Evolutionary conservation across 495 filamentous ascomycete genomes (phyloP).

Genomic region (Daldinia concentrica): DNA sequence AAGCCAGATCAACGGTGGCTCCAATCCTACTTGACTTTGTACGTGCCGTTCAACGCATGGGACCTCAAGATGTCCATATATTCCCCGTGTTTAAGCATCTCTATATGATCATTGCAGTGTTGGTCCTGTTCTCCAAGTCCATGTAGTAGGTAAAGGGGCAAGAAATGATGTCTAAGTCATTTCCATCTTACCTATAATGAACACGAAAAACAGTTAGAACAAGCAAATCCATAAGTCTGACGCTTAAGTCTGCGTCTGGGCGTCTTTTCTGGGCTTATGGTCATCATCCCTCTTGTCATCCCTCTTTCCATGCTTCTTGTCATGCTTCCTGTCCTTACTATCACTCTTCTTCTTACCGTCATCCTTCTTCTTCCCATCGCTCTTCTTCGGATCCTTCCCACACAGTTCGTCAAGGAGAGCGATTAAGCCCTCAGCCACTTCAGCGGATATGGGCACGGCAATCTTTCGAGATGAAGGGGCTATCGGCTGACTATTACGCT

Average conservation of each 20-base stretch:
- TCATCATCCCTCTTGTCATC: not conserved
- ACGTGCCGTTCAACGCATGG: not conserved
- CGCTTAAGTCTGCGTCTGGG: not conserved
- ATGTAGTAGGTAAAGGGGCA: not conserved
- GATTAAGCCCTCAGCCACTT: not conserved
- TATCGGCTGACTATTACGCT: not conserved
- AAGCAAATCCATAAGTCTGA: not conserved
- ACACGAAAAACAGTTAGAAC: not conserved
- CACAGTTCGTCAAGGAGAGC: no score
- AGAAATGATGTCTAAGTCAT: not conserved
- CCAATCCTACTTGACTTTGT: conserved; percentile 9
- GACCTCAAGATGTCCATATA: not conserved
- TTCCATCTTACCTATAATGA: not conserved
- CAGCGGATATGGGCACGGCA: not conserved
- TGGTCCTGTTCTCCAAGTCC: not conserved
- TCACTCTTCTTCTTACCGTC: not conserved
- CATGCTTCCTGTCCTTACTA: not conserved
- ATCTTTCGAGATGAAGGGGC: not conserved
- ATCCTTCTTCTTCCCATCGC: no score
- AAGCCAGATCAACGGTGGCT: conserved; percentile 10
- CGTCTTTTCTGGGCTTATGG: not conserved
- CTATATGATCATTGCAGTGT: not conserved
- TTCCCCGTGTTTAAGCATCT: not conserved
- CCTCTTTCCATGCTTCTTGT: not conserved
- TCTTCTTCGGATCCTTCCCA: no score